Percentiles rank a stretch among this genome's conserved stretches.
These are phyloP conservation scores for Hypsizygus marmoreus DNA, from an alignment of 768 basidiomycete species.

Conservation along the genomic window DNA sequence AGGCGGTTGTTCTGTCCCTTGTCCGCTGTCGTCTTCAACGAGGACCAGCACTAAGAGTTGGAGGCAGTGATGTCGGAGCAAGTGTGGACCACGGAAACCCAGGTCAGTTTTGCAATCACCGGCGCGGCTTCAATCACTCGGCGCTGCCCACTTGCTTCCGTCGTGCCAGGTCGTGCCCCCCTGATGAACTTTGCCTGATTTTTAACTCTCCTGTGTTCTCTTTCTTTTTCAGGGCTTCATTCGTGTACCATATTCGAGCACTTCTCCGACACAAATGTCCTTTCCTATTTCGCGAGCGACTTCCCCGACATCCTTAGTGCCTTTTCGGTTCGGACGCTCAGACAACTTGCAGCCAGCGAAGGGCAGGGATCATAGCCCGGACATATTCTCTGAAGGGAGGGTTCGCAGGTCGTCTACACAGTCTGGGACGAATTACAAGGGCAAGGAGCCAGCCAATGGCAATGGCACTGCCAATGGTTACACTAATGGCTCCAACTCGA, in stretches of 20 bases:
- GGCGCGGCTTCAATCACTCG: constrained; percentile 19
- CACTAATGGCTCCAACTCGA: constrained; percentile 20
- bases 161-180: no score
- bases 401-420: constrained; percentile 23
- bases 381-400: constrained; percentile 18
- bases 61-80: constrained; percentile 2
- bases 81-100: constrained; percentile 11
- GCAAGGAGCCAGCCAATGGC: constrained; percentile 28
- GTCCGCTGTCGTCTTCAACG: background rate
- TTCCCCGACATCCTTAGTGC: constrained; percentile 23
- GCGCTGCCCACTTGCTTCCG: constrained; percentile 18
- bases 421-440: constrained; percentile 30
- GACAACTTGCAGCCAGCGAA: constrained; percentile 17
- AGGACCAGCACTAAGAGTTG: constrained; percentile 4
- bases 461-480: constrained; percentile 16
- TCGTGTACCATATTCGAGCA: constrained; percentile 20
- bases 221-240: constrained; percentile 13
- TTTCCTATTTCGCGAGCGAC: constrained; percentile 24
- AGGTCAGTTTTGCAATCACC: constrained; percentile 16
- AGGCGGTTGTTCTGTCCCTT: background rate
- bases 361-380: constrained; percentile 12
- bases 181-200: constrained; percentile 19
- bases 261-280: constrained; percentile 18
- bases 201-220: constrained; percentile 12
- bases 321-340: constrained; percentile 24